phyloP scores from a whole-genome alignment of 768 basidiomycete species.

The Lactifluus rugatus region DNA sequence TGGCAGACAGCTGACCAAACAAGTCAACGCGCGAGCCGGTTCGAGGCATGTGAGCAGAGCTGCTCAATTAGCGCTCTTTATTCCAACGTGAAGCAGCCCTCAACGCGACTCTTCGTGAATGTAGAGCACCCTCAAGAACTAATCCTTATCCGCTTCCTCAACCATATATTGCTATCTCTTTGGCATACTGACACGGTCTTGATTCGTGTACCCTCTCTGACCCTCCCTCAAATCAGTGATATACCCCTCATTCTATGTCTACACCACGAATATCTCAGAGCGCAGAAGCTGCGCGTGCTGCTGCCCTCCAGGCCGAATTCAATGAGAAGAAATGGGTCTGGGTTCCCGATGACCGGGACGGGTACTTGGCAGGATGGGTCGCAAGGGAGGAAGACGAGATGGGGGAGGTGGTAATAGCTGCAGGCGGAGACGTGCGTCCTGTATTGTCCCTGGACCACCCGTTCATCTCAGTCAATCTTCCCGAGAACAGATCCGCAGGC shows the following conservation, averaged over 20 bases:
- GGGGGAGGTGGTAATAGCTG: constrained; percentile 77
- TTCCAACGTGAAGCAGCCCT: not conserved
- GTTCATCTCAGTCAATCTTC: constrained; percentile 23
- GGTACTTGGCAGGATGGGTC: constrained; percentile 93
- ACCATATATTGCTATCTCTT: not conserved
- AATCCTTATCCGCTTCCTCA: not conserved
- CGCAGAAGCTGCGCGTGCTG: constrained; percentile 67
- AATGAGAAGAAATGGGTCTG: constrained; percentile 99
- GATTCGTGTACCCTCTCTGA: not conserved
- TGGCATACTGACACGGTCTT: not conserved
- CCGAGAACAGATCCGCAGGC: constrained; percentile 43
- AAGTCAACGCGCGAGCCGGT: not conserved
- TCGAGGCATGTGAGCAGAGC: constrained; percentile 3
- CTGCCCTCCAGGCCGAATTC: constrained; percentile 90
- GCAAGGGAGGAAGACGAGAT: constrained; percentile 75
- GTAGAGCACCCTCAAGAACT: not conserved
- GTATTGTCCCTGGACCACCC: constrained; percentile 9
- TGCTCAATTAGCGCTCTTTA: constrained; percentile 2
- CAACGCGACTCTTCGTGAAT: constrained; percentile 8
- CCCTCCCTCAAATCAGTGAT: too few species aligned
- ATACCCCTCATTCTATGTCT: constrained; percentile 23
- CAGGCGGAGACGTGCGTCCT: constrained; percentile 64
- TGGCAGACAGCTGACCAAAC: not conserved
- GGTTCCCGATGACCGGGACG: constrained; percentile 88
- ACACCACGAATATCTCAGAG: constrained; percentile 31